Conservation (phyloP, 192 early-diverging fungal species). For the Backusella tarrabulga region DNA sequence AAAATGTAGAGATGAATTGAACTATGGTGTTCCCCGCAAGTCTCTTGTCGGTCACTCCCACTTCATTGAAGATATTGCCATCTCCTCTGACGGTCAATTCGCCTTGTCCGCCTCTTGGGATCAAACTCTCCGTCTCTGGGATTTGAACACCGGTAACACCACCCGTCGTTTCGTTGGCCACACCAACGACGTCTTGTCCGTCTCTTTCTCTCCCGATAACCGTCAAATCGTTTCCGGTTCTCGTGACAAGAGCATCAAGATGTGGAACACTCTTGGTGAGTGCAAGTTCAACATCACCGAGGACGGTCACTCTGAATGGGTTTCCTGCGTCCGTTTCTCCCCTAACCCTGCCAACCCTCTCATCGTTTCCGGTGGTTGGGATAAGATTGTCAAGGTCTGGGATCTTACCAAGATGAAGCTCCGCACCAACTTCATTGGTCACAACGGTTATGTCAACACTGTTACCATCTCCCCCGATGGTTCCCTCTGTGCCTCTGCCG, state of each 20-base stretch:
- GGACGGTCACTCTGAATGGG: slow-evolving; percentile 97
- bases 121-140: slow-evolving; percentile 99
- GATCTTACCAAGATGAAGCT: slow-evolving; percentile 98
- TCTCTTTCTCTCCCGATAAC: slow-evolving; percentile 99
- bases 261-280: slow-evolving; percentile 99
- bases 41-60: slow-evolving; percentile 97
- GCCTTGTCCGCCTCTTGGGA: slow-evolving; percentile 99
- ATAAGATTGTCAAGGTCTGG: slow-evolving; percentile 99
- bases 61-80: slow-evolving; percentile 97
- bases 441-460: slow-evolving; percentile 97
- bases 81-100: slow-evolving; percentile 98
- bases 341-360: slow-evolving; percentile 98
- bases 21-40: slow-evolving; percentile 88
- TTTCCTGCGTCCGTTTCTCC: slow-evolving; percentile 98
- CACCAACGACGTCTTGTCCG: slow-evolving; percentile 96
- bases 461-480: slow-evolving; percentile 99
- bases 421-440: slow-evolving; percentile 98
- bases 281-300: slow-evolving; percentile 99
- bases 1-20: slow-evolving; percentile 69
- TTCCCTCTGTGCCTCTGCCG: slow-evolving; percentile 99
- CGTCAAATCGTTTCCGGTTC: slow-evolving; percentile 98
- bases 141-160: slow-evolving; percentile 92
- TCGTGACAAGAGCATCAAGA: slow-evolving; percentile 98
- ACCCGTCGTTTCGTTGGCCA: slow-evolving; percentile 97
- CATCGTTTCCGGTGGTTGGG: slow-evolving; percentile 98